Base-by-base conservation (phyloP, 768 basidiomycete genomes). In the Lentinula aciculospora region DNA sequence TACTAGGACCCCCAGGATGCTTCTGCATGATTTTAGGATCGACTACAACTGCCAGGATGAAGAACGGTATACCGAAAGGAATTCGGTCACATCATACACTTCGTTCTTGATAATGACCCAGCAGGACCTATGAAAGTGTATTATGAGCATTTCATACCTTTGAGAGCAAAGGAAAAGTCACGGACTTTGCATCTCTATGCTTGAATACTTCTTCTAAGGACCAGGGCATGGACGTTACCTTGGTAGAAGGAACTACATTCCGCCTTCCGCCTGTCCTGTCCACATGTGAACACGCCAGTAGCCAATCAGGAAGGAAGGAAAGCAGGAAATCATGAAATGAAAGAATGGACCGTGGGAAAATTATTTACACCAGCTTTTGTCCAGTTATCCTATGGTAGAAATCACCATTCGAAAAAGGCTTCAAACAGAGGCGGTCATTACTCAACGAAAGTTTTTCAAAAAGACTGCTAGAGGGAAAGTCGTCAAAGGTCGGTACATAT, bases 391-490 rank as follows among this genome's bases (percentile, higher is more conserved):
- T 15, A 77, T 78, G 78, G 74, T 74, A 39, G 76, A 84, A 57
- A 92, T 94, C 34, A 84, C 83, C 3, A 86, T 93, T 37, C 74
- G 84, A 21, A 93, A 90, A 63, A 77, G 91, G 55, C 80, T 87
- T 15, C 76, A 77, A 42, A 76, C 82, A 4, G 92, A 93, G 67
- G 88, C 86, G 1, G 80, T 82, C 12, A 67, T 89, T 2, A 89
- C 91, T 0, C 92, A 92, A 64, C 86, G 89, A 60, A 96, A 93
- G 68, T 98, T 94, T 72, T 90, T 94, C 79, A 96, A 92, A 72
- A 98, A 98, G 73, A 98, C 97, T 0, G 89, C 91, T 0, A 76
- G 84, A 64, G 97, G 97, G 15, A 95, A 94, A 67, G 92, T 99
- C 19, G 83, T 95, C 66, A 97, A 95, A 77, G 89, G 95, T 93